Conservation (phyloP, 106 monocot species). For the Ottelia alismoides region DNA sequence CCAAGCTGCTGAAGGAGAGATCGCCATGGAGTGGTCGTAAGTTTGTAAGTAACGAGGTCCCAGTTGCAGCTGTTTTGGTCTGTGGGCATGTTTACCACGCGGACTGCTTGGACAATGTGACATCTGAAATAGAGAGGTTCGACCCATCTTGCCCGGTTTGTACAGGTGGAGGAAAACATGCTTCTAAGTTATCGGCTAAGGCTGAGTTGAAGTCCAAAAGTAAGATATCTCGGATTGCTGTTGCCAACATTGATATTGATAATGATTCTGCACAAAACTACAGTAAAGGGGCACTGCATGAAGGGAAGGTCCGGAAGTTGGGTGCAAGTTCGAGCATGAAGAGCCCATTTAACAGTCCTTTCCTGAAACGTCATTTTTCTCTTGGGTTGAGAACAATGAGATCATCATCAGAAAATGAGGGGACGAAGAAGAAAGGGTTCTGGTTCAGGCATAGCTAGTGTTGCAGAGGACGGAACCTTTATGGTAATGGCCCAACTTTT, state of each 20-base stretch:
- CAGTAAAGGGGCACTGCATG: neutral
- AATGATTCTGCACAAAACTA: neutral
- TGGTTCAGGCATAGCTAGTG: constrained; percentile 27
- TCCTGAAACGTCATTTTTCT: constrained; percentile 41
- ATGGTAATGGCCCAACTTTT: too few relatives aligned
- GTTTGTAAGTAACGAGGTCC: constrained; percentile 30
- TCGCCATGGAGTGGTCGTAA: constrained; percentile 41
- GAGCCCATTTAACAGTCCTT: constrained; percentile 25
- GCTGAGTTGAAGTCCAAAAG: constrained; percentile 21
- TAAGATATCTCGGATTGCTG: constrained; percentile 34
- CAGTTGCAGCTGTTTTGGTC: constrained; percentile 46
- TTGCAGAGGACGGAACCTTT: too few relatives aligned
- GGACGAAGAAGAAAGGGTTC: constrained; percentile 31
- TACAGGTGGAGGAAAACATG: constrained; percentile 22
- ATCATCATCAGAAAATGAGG: constrained; percentile 15
- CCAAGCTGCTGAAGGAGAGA: constrained; percentile 45
- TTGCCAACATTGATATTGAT: constrained; percentile 29
- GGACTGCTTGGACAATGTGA: constrained; percentile 66
- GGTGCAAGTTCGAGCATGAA: constrained; percentile 24
- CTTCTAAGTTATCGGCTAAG: constrained; percentile 14
- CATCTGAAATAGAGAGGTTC: constrained; percentile 36
- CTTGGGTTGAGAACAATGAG: constrained; percentile 15
- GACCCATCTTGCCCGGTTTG: constrained; percentile 70
- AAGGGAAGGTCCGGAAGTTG: constrained; percentile 4
- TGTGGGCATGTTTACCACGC: constrained; percentile 75